phyloP scores from a whole-genome alignment of 495 filamentous ascomycete genomes.

The Cudoniella acicularis region DNA sequence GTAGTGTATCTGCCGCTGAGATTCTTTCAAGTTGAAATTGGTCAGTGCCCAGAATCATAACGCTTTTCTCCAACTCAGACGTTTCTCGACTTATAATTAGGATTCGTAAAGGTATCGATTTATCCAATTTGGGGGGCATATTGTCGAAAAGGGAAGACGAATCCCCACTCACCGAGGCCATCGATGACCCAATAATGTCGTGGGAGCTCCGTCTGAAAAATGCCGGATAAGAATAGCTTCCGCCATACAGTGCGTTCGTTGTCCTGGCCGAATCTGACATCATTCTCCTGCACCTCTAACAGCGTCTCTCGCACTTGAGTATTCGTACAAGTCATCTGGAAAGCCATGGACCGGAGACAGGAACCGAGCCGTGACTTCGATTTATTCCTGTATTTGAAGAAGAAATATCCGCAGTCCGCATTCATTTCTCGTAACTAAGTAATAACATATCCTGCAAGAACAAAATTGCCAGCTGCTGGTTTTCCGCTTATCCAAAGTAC shows the following conservation, averaged over 20 bases:
- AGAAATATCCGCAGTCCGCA: constrained; percentile 29
- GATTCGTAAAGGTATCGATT: constrained; percentile 6
- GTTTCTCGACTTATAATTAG: constrained; percentile 14
- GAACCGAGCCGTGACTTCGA: constrained; percentile 23
- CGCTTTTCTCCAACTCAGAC: background rate
- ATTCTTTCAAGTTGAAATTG: constrained; percentile 4
- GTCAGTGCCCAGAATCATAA: constrained; percentile 3
- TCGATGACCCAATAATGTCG: constrained; percentile 42
- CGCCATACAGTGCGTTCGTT: constrained; percentile 35
- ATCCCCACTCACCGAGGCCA: constrained; percentile 35
- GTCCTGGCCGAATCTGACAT: constrained; percentile 19
- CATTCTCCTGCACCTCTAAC: constrained; percentile 23
- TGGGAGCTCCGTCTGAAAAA: constrained; percentile 23
- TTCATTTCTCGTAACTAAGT: constrained; percentile 15
- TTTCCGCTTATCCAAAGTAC: constrained; percentile 32
- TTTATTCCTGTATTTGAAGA: constrained; percentile 35
- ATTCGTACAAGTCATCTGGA: constrained; percentile 33
- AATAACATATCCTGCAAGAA: constrained; percentile 28
- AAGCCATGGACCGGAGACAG: constrained; percentile 36
- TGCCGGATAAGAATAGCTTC: constrained; percentile 32
- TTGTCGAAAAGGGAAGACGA: constrained; percentile 1
- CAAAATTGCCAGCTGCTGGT: constrained; percentile 34
- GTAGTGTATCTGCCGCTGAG: constrained; percentile 19
- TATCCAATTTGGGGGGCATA: constrained; percentile 8
- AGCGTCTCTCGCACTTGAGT: constrained; percentile 16